Percentiles rank a stretch among this genome's conserved stretches.
These are phyloP conservation scores for Adansonia grandidieri DNA, from an alignment of 441 rosid species.

Conservation along the genomic window DNA sequence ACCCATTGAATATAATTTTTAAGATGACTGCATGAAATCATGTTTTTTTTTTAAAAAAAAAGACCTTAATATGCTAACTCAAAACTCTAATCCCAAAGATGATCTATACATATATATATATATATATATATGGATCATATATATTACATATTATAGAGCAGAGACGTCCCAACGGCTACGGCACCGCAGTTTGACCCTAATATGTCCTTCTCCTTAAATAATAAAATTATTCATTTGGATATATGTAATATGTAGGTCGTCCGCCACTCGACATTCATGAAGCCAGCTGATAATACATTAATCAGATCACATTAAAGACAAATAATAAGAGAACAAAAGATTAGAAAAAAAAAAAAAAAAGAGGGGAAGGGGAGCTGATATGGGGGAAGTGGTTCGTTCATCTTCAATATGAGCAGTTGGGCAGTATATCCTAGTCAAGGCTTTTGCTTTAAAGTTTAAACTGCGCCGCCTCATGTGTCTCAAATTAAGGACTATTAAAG, in stretches of 20 bases:
- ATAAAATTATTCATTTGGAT: conserved; percentile 1
- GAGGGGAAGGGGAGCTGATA: background rate
- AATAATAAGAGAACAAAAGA: background rate
- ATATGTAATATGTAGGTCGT: background rate
- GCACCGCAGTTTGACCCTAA: conserved; percentile 22
- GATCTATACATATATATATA: too few species aligned
- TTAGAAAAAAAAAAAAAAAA: background rate
- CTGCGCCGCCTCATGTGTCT: background rate
- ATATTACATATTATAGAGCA: background rate
- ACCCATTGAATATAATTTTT: too few species aligned
- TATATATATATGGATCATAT: background rate
- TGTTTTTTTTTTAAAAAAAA: too few species aligned
- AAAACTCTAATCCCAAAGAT: too few species aligned
- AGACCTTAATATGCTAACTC: too few species aligned
- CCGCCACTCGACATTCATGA: background rate
- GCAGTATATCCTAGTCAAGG: background rate
- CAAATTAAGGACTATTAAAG: too few species aligned
- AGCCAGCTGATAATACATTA: background rate
- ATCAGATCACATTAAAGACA: conserved; percentile 18
- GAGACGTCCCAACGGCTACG: conserved; percentile 5
- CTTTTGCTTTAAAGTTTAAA: background rate
- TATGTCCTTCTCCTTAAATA: background rate
- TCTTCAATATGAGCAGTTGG: conserved; percentile 22
- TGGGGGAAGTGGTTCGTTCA: background rate
- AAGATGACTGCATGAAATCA: too few species aligned